These are phyloP conservation scores for Axilococcus clingmanii DNA, from an alignment of 139 green algal genomes.

Conservation along the genomic window DNA sequence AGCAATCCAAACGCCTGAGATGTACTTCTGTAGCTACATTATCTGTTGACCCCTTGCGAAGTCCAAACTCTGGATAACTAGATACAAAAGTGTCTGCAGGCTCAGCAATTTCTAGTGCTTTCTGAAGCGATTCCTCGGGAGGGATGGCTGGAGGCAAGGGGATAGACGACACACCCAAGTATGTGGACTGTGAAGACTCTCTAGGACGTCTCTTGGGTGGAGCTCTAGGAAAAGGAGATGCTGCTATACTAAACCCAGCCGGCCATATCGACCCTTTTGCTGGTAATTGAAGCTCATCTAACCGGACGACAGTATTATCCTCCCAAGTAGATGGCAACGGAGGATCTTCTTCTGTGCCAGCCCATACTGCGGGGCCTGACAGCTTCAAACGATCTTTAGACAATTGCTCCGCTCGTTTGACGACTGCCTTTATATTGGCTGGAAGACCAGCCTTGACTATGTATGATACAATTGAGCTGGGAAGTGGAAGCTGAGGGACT, in stretches of 20 bases:
- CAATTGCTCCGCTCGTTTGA: slow-evolving; percentile 29
- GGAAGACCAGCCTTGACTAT: slow-evolving; percentile 38
- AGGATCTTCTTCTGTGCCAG: slow-evolving; percentile 18
- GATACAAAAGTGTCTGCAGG: too few species aligned
- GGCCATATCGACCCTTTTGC: slow-evolving; percentile 26
- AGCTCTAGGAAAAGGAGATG: slow-evolving; percentile 6
- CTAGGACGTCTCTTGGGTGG: slow-evolving; percentile 3
- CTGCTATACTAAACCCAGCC: slow-evolving; percentile 5
- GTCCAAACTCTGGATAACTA: too few species aligned
- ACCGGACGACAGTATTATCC: neutral
- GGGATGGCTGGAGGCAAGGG: slow-evolving; percentile 25
- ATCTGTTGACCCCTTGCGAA: neutral
- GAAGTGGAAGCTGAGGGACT: slow-evolving; percentile 26
- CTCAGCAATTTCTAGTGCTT: too few species aligned
- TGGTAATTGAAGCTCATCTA: slow-evolving; percentile 9
- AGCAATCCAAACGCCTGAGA: slow-evolving; percentile 33
- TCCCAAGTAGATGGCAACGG: slow-evolving; percentile 2
- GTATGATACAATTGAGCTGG: slow-evolving; percentile 27
- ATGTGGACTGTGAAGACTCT: slow-evolving; percentile 14
- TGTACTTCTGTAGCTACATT: slow-evolving; percentile 27
- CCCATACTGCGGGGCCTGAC: slow-evolving; percentile 17
- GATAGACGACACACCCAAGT: slow-evolving; percentile 26
- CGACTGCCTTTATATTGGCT: slow-evolving; percentile 38
- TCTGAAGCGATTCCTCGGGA: slow-evolving; percentile 1
- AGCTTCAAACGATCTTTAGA: neutral